Conservation (phyloP, 1,139 yeast species). For the Candida anutae region DNA sequence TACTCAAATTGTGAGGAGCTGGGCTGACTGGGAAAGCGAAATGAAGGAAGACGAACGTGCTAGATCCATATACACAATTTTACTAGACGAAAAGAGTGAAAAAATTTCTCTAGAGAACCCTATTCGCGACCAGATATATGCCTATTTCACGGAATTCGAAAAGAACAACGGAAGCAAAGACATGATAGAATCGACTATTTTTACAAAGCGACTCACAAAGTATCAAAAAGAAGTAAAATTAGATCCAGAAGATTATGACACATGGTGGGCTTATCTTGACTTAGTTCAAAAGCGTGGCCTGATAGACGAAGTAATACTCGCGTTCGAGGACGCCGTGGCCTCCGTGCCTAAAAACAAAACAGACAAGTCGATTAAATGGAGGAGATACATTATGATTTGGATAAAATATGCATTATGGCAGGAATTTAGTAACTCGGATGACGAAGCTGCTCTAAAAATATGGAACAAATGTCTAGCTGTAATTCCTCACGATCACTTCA, state of each 20-base stretch:
- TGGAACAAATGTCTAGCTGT: constrained; percentile 43
- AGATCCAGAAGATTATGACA: constrained; percentile 56
- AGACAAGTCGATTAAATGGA: constrained; percentile 49
- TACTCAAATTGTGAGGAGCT: constrained; percentile 28
- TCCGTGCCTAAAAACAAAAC: constrained; percentile 20
- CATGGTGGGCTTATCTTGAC: constrained; percentile 73
- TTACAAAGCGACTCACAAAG: constrained; percentile 44
- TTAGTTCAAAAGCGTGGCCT: constrained; percentile 4
- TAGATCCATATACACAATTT: constrained; percentile 49
- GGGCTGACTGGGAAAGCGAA: constrained; percentile 71
- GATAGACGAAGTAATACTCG: constrained; percentile 1
- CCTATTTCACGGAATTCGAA: constrained; percentile 52
- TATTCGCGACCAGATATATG: constrained; percentile 33
- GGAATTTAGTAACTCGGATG: constrained; percentile 43
- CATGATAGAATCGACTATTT: constrained; percentile 45
- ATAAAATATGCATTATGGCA: constrained; percentile 56
- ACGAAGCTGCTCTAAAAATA: constrained; percentile 39
- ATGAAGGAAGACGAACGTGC: constrained; percentile 62
- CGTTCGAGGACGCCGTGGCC: constrained; percentile 42
- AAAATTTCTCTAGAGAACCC: constrained; percentile 30
- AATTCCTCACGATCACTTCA: constrained; percentile 52
- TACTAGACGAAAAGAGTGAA: constrained; percentile 28
- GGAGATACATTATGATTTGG: constrained; percentile 65
- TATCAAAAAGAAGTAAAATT: constrained; percentile 43
- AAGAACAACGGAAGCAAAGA: constrained; percentile 53